Evolutionary conservation across 1,284 basidiomycete genomes (phyloP), one percentile per base, ranked within the genome.

Genomic region (Papiliotrema flavescens): DNA sequence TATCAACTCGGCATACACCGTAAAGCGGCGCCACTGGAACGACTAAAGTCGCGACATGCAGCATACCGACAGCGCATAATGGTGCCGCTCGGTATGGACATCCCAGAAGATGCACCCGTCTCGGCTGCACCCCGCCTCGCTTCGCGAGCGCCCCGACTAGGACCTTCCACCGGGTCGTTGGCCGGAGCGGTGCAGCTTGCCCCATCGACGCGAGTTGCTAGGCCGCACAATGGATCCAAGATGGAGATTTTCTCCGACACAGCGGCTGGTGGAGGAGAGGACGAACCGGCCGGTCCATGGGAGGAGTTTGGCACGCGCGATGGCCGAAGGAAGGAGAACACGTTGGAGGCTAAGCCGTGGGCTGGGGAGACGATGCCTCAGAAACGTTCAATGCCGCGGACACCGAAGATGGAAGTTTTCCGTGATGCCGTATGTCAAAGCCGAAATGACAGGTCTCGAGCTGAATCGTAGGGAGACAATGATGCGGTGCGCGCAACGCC

Each of bases 1-100:
- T 97, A 90, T 77, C 83, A 82, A 20, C 83, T 88, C 46, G 95
- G 94, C 19, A 89, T 98, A 60, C 82, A 85, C 47, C 85, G 88
- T 20, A 83, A 83, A 59, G 91, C 88, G 9, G 83, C 88, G 15
- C 93, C 93, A 1, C 67, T 89, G 17, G 90, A 93, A 64, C 83
- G 91, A 22, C 81, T 98, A 53, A 93, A 93, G 78, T 84, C 83
- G 49, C 81, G 86, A 49, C 90, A 93, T 71, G 80, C 84, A 28
- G 88, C 92, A 40, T 98, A 94, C 74, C 85, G 89, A 61, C 87
- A 87, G 58, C 84, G 90, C 15, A 80, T 80, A 69, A 71, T 79
- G 62, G 71, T 72, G 3, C 69, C 76, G 4, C 71, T 76, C 3
- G 70, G 75, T 2, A 67, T 68, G 7, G 49, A 58, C 36, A 53